Conservation (phyloP, 2,329 filamentous ascomycete species). For the Aspergillus sp. region DNA sequence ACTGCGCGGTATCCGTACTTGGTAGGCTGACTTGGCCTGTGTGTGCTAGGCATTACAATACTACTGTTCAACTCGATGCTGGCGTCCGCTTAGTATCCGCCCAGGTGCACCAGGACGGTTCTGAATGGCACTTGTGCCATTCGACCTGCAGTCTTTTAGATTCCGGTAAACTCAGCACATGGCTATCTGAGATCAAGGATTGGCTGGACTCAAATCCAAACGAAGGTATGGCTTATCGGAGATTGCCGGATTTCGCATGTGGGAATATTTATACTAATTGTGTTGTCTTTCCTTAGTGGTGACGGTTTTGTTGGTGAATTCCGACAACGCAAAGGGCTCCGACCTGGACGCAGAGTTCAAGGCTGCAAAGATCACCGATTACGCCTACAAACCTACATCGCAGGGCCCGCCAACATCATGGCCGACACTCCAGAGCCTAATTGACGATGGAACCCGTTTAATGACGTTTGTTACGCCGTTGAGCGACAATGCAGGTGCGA, state of each 20-base stretch:
- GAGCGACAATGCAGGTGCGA: slow-evolving; percentile 34
- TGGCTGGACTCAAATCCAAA: slow-evolving; percentile 71
- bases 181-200: slow-evolving; percentile 62
- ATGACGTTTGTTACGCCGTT: slow-evolving; percentile 66
- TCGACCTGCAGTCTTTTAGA: slow-evolving; percentile 66
- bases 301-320: slow-evolving; percentile 72
- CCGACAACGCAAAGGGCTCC: slow-evolving; percentile 56
- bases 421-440: slow-evolving; percentile 72
- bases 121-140: slow-evolving; percentile 68
- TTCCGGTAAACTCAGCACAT: slow-evolving; percentile 63
- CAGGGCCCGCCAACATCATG: slow-evolving; percentile 52
- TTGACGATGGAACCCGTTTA: slow-evolving; percentile 62
- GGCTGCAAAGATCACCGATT: slow-evolving; percentile 58
- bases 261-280: not conserved
- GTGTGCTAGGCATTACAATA: slow-evolving; percentile 56
- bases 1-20: not conserved
- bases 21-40: not conserved
- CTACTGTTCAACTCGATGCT: slow-evolving; percentile 67
- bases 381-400: slow-evolving; percentile 59
- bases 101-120: slow-evolving; percentile 66
- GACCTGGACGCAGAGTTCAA: slow-evolving; percentile 58
- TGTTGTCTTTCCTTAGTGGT: slow-evolving; percentile 51
- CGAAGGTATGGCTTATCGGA: slow-evolving; percentile 47
- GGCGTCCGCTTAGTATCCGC: slow-evolving; percentile 70
- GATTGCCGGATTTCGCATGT: not conserved